These are phyloP conservation scores for Fagopyrum homotropicum DNA, from an alignment of 148 eudicot species.

Conservation along the genomic window DNA sequence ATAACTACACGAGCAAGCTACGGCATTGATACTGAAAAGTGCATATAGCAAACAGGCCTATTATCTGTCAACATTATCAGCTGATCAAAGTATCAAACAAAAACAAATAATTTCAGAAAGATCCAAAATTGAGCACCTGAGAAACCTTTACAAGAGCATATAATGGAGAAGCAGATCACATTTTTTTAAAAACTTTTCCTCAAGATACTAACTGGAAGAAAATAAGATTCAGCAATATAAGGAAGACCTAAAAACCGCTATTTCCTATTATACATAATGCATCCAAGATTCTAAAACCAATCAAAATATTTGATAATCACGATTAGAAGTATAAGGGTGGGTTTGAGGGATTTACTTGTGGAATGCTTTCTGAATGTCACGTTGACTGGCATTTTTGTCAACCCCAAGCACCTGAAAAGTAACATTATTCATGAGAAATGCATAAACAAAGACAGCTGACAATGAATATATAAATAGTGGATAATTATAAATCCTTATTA, in stretches of 20 bases:
- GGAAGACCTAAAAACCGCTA: background rate
- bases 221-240: background rate
- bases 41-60: background rate
- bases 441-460: background rate
- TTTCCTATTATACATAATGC: background rate
- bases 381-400: constrained; percentile 68
- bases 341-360: constrained; percentile 60
- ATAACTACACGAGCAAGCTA: background rate
- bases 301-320: no score
- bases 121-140: background rate
- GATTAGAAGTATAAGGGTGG: background rate
- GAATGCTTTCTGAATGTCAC: constrained; percentile 91
- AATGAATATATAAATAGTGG: background rate
- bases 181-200: background rate
- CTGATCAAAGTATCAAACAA: background rate
- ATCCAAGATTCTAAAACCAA: background rate
- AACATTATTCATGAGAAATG: background rate
- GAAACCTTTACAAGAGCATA: background rate
- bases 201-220: background rate
- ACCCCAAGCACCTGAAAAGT: constrained; percentile 78
- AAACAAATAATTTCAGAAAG: background rate
- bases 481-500: constrained; percentile 1
- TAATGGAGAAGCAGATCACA: background rate
- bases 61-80: background rate
- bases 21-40: background rate